Evolutionary conservation across 1,139 yeast genomes (phyloP).

Genomic region (Diutina mesorugosa): DNA sequence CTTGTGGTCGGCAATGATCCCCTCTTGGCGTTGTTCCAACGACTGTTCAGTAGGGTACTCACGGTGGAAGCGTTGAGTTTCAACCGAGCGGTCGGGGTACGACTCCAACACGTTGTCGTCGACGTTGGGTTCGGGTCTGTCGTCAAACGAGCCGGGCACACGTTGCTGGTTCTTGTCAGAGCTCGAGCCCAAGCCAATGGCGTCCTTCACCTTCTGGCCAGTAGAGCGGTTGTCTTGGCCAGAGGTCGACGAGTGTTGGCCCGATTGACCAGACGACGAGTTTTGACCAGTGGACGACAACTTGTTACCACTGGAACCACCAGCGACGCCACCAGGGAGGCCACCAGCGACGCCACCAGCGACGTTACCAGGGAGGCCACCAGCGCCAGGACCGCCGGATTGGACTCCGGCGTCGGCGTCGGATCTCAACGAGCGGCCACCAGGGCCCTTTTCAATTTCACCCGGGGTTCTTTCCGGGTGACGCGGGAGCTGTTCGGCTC

Average conservation of each 20-base stretch:
- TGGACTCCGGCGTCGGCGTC: background rate
- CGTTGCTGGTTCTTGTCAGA: background rate
- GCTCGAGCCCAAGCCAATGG: background rate
- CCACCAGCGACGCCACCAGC: background rate
- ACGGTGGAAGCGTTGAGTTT: background rate
- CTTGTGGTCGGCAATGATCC: background rate
- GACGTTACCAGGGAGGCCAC: background rate
- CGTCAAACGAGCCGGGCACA: background rate
- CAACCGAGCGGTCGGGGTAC: background rate
- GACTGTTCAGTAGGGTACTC: background rate
- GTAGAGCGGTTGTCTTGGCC: background rate
- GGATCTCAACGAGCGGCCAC: background rate
- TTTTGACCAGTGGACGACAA: background rate
- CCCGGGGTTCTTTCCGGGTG: background rate
- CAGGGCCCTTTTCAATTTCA: background rate
- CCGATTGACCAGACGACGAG: background rate
- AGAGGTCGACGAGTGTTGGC: background rate
- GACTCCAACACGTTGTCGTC: background rate
- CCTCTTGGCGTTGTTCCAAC: background rate
- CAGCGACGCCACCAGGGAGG: background rate
- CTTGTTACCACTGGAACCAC: too few relatives aligned
- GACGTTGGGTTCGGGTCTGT: background rate
- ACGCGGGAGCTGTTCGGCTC: background rate
- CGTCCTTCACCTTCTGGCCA: background rate
- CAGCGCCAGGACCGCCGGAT: background rate